These are phyloP conservation scores for Pseudopediastrum boryanum DNA, from an alignment of 139 green algal genomes.

Conservation along the genomic window DNA sequence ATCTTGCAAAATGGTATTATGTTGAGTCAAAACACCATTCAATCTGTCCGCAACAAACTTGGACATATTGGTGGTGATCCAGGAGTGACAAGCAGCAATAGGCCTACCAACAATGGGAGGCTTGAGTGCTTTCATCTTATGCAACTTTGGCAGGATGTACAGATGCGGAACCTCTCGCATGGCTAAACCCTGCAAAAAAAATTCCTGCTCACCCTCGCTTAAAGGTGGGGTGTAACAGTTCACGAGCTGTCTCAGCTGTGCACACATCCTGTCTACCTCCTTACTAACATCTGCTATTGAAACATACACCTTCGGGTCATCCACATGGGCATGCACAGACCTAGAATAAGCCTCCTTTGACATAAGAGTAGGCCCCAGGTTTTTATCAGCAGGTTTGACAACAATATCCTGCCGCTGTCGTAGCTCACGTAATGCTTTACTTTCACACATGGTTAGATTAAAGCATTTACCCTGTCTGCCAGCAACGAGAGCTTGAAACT, in stretches of 20 bases:
- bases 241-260: background rate
- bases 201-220: background rate
- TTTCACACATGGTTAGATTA: background rate
- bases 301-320: background rate
- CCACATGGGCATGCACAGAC: background rate
- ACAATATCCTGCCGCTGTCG: background rate
- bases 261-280: background rate
- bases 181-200: slow-evolving; percentile 7
- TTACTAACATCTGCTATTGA: background rate
- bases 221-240: background rate
- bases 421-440: background rate
- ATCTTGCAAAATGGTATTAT: background rate
- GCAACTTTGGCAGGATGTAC: slow-evolving; percentile 12
- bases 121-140: background rate
- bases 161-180: background rate
- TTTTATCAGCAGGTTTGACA: slow-evolving; percentile 6
- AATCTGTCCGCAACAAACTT: slow-evolving; percentile 3
- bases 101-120: slow-evolving; percentile 2
- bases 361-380: background rate
- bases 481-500: slow-evolving; percentile 10
- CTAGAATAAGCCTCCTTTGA: background rate
- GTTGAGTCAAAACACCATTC: background rate
- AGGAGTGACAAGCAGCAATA: slow-evolving; percentile 13
- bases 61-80: background rate
- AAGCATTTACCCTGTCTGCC: background rate